phyloP scores from a whole-genome alignment of 2,329 filamentous ascomycete genomes.

The Cladophialophora yegresii region DNA sequence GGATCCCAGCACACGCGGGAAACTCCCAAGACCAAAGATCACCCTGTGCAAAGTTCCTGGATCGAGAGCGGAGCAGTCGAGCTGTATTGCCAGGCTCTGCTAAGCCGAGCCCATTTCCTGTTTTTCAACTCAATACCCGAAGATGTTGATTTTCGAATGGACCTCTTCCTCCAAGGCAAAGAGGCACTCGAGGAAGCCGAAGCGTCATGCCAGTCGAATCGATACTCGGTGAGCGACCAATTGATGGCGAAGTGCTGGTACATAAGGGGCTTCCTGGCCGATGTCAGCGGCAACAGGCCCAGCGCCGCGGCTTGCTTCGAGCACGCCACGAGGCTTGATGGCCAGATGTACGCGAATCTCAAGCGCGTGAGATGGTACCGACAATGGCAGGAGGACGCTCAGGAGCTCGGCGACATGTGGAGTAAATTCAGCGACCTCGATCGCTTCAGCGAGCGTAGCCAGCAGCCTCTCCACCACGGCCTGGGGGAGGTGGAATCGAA shows the following conservation, averaged over 20 bases:
- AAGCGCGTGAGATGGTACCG: constrained; percentile 16
- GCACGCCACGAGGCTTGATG: constrained; percentile 19
- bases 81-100: constrained; percentile 15
- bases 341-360: constrained; percentile 3
- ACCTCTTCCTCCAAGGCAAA: neutral
- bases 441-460: neutral
- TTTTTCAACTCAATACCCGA: constrained; percentile 16
- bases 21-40: neutral
- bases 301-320: constrained; percentile 14
- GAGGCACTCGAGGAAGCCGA: constrained; percentile 17
- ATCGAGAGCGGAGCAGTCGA: constrained; percentile 14
- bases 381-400: neutral
- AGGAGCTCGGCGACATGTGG: neutral
- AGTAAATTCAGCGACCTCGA: neutral
- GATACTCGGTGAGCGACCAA: constrained; percentile 1
- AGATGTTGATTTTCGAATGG: neutral
- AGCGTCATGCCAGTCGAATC: constrained; percentile 8
- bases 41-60: neutral
- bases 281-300: constrained; percentile 10
- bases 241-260: constrained; percentile 25
- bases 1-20: neutral
- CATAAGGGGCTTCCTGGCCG: constrained; percentile 19
- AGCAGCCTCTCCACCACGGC: too few relatives aligned
- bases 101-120: constrained; percentile 24
- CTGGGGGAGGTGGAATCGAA: neutral